phyloP scores from a whole-genome alignment of 139 green algal species.

The Tetradesmus lagerheimii region DNA sequence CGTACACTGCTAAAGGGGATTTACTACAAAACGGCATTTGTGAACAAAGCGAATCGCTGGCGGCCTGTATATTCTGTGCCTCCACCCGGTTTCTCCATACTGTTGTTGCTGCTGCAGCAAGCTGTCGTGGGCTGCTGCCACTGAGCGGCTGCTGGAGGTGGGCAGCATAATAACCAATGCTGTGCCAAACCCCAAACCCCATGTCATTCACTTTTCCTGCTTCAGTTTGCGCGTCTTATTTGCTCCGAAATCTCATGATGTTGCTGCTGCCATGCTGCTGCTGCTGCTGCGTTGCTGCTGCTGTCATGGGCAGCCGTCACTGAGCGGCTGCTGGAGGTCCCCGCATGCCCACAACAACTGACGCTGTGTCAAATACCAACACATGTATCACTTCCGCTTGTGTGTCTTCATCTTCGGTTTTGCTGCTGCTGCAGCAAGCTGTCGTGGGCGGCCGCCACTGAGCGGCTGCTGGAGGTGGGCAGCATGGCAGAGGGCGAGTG shows the following conservation, averaged over 20 bases:
- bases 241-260: too few relatives aligned
- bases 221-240: too few relatives aligned
- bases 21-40: too few relatives aligned
- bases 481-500: conserved; percentile 46
- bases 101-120: conserved; percentile 64
- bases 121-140: conserved; percentile 56
- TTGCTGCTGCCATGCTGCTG: not conserved
- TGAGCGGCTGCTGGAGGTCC: not conserved
- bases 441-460: conserved; percentile 57
- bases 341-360: too few relatives aligned
- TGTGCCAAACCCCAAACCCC: too few relatives aligned
- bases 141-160: conserved; percentile 53
- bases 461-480: conserved; percentile 55
- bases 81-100: too few relatives aligned
- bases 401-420: not conserved
- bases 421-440: conserved; percentile 66
- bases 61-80: not conserved
- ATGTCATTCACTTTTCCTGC: too few relatives aligned
- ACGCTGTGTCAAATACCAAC: too few relatives aligned
- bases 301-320: not conserved
- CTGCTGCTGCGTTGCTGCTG: not conserved
- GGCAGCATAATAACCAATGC: too few relatives aligned
- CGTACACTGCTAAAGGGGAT: too few relatives aligned
- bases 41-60: too few relatives aligned
- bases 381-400: too few relatives aligned